Percentiles rank a stretch among this genome's conserved stretches.
These are phyloP conservation scores for Aspergillus unguis DNA, from an alignment of 2,329 filamentous ascomycete genomes.

Conservation along the genomic window DNA sequence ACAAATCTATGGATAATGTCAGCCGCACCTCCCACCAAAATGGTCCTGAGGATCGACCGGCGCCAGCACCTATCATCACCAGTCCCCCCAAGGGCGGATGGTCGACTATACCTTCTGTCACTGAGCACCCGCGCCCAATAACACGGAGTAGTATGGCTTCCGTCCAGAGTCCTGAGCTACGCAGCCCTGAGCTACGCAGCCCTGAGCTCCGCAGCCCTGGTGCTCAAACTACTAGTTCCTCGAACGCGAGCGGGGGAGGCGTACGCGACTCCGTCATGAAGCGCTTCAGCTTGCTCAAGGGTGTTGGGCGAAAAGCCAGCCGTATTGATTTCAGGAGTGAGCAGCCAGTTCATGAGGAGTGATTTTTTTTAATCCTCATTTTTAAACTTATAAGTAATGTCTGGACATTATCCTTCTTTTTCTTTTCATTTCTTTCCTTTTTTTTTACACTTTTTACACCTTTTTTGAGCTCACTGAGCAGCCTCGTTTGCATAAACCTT, in stretches of 20 bases:
- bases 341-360: constrained; percentile 36
- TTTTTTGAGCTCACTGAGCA: background rate
- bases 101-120: constrained; percentile 35
- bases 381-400: constrained; percentile 15
- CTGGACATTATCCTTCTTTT: constrained; percentile 22
- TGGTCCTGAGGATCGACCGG: constrained; percentile 20
- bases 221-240: constrained; percentile 40
- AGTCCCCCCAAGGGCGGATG: constrained; percentile 27
- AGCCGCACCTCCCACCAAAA: constrained; percentile 31
- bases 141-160: constrained; percentile 29
- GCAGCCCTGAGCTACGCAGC: constrained; percentile 10
- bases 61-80: constrained; percentile 10
- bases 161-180: constrained; percentile 18
- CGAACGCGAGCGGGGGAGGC: constrained; percentile 27
- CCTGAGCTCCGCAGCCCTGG: constrained; percentile 18
- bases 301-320: constrained; percentile 64
- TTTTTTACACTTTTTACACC: background rate
- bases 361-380: constrained; percentile 21
- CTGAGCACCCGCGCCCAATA: constrained; percentile 33
- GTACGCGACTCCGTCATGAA: constrained; percentile 67
- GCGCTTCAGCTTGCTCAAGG: constrained; percentile 71
- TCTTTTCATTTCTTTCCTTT: constrained; percentile 6
- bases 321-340: constrained; percentile 49
- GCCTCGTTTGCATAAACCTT: constrained; percentile 18
- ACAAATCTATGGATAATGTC: constrained; percentile 28